phyloP scores from a whole-genome alignment of 1,139 yeast genomes.

The Candida sanyaensis region DNA sequence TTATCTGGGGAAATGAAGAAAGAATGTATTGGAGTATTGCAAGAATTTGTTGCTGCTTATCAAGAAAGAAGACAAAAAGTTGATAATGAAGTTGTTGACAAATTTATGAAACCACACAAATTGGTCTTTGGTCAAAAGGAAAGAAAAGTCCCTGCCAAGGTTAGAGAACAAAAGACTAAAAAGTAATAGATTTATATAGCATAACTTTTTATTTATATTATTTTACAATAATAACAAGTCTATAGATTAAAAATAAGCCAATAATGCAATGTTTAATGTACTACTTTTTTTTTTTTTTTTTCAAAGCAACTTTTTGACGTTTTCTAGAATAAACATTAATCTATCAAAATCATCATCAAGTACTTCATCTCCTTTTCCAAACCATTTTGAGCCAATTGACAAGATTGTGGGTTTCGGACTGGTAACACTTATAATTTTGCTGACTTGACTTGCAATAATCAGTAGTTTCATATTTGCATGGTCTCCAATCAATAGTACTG shows the following conservation, averaged over 20 bases:
- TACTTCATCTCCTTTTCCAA: slow-evolving; percentile 40
- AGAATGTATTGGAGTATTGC: slow-evolving; percentile 77
- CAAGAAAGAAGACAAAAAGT: slow-evolving; percentile 76
- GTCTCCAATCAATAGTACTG: slow-evolving; percentile 41
- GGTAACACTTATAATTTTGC: slow-evolving; percentile 29
- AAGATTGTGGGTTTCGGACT: slow-evolving; percentile 37
- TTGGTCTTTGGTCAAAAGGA: slow-evolving; percentile 72
- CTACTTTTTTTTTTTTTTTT: not conserved
- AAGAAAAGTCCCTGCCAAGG: slow-evolving; percentile 69
- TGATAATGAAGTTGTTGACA: slow-evolving; percentile 63
- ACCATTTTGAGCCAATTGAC: slow-evolving; percentile 46
- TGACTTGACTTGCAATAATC: slow-evolving; percentile 46
- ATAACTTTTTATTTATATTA: too few species aligned
- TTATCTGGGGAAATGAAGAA: slow-evolving; percentile 94
- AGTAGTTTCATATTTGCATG: slow-evolving; percentile 41
- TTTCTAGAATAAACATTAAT: slow-evolving; percentile 40
- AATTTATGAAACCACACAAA: slow-evolving; percentile 85
- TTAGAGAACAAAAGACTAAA: slow-evolving; percentile 36
- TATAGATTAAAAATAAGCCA: slow-evolving; percentile 1
- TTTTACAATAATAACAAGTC: not conserved
- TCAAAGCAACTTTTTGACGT: slow-evolving; percentile 26
- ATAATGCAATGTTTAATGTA: too few species aligned
- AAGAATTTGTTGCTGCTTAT: slow-evolving; percentile 75
- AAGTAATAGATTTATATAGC: slow-evolving; percentile 13
- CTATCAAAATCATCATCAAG: slow-evolving; percentile 40